phyloP scores from a whole-genome alignment of 1,139 yeast genomes.

The Zhuliangozyma blackwelliae region DNA sequence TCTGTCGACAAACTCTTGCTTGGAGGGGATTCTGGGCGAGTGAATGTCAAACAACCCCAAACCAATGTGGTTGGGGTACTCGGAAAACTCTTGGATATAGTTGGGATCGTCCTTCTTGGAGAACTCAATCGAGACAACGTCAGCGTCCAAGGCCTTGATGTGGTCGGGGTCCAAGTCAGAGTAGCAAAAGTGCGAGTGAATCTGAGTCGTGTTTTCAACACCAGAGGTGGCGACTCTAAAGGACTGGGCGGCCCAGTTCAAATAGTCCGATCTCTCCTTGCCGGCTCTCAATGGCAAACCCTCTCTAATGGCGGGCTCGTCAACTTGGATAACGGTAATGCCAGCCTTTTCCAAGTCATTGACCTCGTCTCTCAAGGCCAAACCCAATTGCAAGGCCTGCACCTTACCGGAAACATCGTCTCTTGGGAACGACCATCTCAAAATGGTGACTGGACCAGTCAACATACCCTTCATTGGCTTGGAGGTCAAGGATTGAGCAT shows the following conservation, averaged over 20 bases:
- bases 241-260: constrained; percentile 98
- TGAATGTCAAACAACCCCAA: constrained; percentile 98
- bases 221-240: constrained; percentile 99
- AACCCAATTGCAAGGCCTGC: constrained; percentile 95
- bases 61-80: constrained; percentile 99
- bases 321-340: constrained; percentile 96
- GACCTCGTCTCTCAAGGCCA: constrained; percentile 98
- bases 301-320: constrained; percentile 99
- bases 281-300: constrained; percentile 99
- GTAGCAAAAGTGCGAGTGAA: constrained; percentile 99
- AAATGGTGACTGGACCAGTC: constrained; percentile 98
- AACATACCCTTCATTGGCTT: constrained; percentile 99
- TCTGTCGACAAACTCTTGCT: constrained; percentile 91
- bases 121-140: constrained; percentile 98
- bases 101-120: constrained; percentile 99
- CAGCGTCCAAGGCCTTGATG: constrained; percentile 99
- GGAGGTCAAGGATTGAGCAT: constrained; percentile 93
- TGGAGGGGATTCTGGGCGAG: constrained; percentile 99
- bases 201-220: constrained; percentile 91
- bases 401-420: constrained; percentile 91
- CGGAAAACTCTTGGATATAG: constrained; percentile 94
- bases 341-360: constrained; percentile 98
- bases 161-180: constrained; percentile 99
- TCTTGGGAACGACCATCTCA: constrained; percentile 99
- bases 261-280: constrained; percentile 92